Base-by-base conservation (phyloP, 2,329 filamentous ascomycete species). In the Fusarium bulbicola region DNA sequence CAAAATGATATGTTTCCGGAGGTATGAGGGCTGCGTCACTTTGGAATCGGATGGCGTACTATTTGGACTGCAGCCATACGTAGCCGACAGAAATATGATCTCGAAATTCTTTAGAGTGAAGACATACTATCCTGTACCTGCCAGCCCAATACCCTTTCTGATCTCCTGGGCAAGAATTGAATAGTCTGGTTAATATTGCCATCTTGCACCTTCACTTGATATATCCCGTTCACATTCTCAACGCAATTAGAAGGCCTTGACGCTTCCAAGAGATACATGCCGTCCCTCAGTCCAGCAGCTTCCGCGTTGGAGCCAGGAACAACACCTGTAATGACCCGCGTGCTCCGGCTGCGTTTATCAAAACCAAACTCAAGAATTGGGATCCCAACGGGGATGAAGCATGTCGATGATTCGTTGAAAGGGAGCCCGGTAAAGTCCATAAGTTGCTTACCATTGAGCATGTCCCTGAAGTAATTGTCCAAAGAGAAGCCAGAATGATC, bases 401-500 rank as follows among this genome's bases (percentile, higher is more conserved):
- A 3, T 24, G 14, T 18, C 6, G 6, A 7, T 24, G 15, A 11
- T 2, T 24, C 15, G 12, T 8, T 1, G 10, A 24, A 43, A 7
- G 10, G 7, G 15, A 43, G 2, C 15, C 40, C n/a, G 1, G 4
- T 2, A 24, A 43, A 24, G 6, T 43, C n/a, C 15, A 43, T 24
- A 16, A 24, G 9, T 1, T 43, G n/a, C 15, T 18, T 43, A 1
- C 40, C 40, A 7, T 18, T 16, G n/a, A 43, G 40, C 40, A 43
- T 43, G 6, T 42, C 0, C 0, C 14, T n/a, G 9, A 42, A 42
- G 40, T 42, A n/a, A 42, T 16, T 7, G 5, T 42, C 40, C 9
- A 42, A n/a, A 42, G 21, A 42, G 14, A 11, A 16, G 8, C 1
- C 0, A 3, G 40, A 1, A 0, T 11, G 1, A n/a, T 16, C 15